Evolutionary conservation across 176 grass and related monocot species (phyloP), one percentile per base, ranked within the genome.

Genomic region (Zoysia japonica): DNA sequence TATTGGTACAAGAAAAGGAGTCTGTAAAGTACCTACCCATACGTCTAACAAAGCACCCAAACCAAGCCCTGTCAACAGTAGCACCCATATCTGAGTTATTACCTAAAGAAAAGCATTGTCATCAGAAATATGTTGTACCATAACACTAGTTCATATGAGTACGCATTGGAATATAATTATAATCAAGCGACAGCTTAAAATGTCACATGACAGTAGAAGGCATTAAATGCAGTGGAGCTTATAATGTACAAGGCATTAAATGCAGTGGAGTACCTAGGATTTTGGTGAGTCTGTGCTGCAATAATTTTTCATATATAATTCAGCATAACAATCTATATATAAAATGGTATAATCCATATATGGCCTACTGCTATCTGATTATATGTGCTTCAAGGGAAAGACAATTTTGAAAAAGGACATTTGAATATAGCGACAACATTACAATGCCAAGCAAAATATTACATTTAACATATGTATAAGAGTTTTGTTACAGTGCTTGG

Each of bases 51-150:
- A 85, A 80, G 90, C 90, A 65, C 88, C 92, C 79, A 98, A 87
- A 16, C 95, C 90, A 84, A 98, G 92, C 72, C 95, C 95, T 68
- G 83, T 90, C 74, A 98, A 65, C 14, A 98, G 71, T 71, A 98
- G 80, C 70, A 93, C 71, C 95, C 95, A 98, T 51, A 98, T 94
- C 82, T 98, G 95, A 78, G 91, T 91, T 83, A 98, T 94, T 79
- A 98, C 95, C 95, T 98, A 71, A 61, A 91, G 57, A 19, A 61
- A 85, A 86, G 47, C 38, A 77, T 60, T 41, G 2, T 35, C 41
- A 73, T 83, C 67, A 76, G 65, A 68, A 84, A 87, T 20, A 76
- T 3, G 44, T 41, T 67, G 71, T 70, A 74, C 28, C 48, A 65
- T 61, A 44, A 40, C 42, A 42, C 61, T 37, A 55, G 62, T 74